Percentiles rank a stretch among this genome's conserved stretches.
Conservation (phyloP, 305 asterid genomes). For the Fraxinus ornus region DNA sequence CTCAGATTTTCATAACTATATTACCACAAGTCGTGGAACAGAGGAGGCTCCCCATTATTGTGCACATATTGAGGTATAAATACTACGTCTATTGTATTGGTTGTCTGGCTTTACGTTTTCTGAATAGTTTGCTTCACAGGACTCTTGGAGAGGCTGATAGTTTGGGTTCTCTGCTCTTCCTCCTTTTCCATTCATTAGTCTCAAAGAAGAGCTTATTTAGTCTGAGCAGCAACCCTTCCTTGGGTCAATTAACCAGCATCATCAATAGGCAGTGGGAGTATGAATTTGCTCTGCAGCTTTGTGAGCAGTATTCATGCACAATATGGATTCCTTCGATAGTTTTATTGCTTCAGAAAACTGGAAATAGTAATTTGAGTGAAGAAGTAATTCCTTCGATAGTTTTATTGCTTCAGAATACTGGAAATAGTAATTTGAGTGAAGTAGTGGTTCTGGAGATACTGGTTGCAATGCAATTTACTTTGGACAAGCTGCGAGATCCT, state of each 20-base stretch:
- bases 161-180: slow-evolving; percentile 75
- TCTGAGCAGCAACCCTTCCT: slow-evolving; percentile 36
- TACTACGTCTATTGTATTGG: slow-evolving; percentile 14
- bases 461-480: slow-evolving; percentile 56
- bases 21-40: slow-evolving; percentile 73
- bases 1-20: slow-evolving; percentile 72
- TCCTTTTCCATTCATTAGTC: slow-evolving; percentile 62
- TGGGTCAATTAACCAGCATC: slow-evolving; percentile 37
- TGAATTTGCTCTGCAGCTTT: slow-evolving; percentile 58
- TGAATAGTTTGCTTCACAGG: slow-evolving; percentile 53
- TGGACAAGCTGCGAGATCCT: slow-evolving; percentile 77
- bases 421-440: no score
- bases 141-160: slow-evolving; percentile 72
- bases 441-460: slow-evolving; percentile 50
- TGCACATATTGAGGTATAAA: slow-evolving; percentile 65
- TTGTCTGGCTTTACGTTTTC: slow-evolving; percentile 17
- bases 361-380: slow-evolving; percentile 37
- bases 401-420: no score
- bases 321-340: slow-evolving; percentile 77
- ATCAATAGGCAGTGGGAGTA: slow-evolving; percentile 74
- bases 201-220: slow-evolving; percentile 43
- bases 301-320: slow-evolving; percentile 71
- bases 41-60: slow-evolving; percentile 60
- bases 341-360: slow-evolving; percentile 57
- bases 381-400: no score